phyloP scores from a whole-genome alignment of 495 filamentous ascomycete species.

The Tuber indicum region DNA sequence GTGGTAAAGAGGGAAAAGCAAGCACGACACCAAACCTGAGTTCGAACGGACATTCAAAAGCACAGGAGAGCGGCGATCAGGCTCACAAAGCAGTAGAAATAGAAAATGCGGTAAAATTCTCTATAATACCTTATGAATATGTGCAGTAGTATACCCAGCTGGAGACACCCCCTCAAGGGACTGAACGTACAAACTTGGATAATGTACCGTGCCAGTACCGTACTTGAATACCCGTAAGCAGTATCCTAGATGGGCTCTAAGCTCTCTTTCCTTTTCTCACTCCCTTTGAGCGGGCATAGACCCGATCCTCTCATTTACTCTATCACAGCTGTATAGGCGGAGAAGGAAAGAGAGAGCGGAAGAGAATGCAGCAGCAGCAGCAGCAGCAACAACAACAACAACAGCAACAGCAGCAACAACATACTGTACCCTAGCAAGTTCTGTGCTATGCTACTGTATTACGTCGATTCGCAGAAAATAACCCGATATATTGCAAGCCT shows the following conservation, averaged over 20 bases:
- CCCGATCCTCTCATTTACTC: not conserved
- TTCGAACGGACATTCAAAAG: not conserved
- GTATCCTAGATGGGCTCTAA: not conserved
- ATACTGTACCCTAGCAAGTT: not conserved
- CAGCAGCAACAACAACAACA: not conserved
- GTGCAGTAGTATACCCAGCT: not conserved
- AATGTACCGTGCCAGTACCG: not conserved
- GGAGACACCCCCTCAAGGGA: not conserved
- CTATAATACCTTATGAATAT: not conserved
- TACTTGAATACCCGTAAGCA: not conserved
- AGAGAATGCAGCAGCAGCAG: not conserved
- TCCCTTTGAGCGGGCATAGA: not conserved
- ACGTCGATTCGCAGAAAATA: constrained; percentile 28
- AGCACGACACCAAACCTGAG: not conserved
- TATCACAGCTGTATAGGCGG: not conserved
- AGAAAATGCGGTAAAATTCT: not conserved
- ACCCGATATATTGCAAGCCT: constrained; percentile 23
- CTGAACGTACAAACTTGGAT: not conserved
- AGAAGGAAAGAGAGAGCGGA: not conserved
- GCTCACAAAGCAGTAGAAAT: not conserved
- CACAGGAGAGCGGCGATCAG: not conserved
- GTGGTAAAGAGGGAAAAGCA: not conserved
- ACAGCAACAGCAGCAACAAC: not conserved
- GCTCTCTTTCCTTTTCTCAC: not conserved
- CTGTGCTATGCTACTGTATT: constrained; percentile 21